Conservation (phyloP, 108 stramenopile genomes). For the Cyclotella distinguenda region DNA sequence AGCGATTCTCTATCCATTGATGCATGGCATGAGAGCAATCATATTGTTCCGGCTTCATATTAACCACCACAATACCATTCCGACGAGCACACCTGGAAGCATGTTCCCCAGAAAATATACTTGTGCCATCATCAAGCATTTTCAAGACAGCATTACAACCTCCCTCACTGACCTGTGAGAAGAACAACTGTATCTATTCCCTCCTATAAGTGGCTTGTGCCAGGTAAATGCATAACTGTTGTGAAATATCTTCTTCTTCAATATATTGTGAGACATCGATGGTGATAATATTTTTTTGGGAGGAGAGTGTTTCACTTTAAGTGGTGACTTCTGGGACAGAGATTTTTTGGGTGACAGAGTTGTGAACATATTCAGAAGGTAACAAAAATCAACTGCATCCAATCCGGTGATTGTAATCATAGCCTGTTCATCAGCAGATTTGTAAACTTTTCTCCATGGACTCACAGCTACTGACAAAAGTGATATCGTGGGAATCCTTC, state of each 20-base stretch:
- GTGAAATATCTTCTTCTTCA: background rate
- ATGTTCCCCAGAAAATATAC: background rate
- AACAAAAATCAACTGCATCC: no score
- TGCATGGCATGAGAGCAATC: background rate
- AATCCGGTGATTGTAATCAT: no score
- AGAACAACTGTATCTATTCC: background rate
- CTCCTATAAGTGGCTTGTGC: background rate
- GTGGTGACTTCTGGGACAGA: no score
- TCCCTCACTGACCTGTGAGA: background rate
- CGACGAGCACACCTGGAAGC: background rate
- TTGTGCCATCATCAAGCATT: background rate
- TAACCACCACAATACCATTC: background rate
- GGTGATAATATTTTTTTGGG: no score
- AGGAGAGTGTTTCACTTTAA: no score
- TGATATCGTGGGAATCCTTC: no score
- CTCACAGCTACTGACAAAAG: no score
- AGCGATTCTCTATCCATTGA: slow-evolving; percentile 1
- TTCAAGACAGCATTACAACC: background rate
- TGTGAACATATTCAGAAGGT: no score
- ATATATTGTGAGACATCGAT: no score
- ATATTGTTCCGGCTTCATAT: background rate
- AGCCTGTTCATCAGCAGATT: no score
- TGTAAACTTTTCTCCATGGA: no score
- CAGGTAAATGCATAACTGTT: background rate
- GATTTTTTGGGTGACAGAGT: no score